Conservation (phyloP, 257 asterid species). For the Lantana camara region DNA sequence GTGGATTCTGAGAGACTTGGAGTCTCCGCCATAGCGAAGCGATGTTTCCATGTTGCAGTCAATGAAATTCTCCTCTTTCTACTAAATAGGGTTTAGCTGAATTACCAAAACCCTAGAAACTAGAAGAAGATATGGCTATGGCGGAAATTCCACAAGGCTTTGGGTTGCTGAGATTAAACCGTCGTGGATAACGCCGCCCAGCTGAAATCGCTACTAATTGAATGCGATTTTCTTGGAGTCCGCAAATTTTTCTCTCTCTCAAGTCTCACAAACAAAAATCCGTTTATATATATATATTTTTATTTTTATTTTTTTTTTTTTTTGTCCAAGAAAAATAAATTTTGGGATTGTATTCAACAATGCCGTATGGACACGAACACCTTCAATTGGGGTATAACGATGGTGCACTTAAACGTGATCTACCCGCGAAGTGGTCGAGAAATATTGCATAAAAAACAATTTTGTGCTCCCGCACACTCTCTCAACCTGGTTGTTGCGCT, state of each 20-base stretch:
- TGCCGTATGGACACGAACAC: no score
- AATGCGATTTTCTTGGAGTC: background rate
- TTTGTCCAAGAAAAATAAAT: no score
- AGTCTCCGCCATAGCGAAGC: constrained; percentile 68
- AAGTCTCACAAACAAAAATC: no score
- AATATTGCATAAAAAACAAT: no score
- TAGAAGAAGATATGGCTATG: constrained; percentile 31
- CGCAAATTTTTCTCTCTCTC: background rate
- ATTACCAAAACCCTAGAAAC: constrained; percentile 29
- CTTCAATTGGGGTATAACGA: no score
- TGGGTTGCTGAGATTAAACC: background rate
- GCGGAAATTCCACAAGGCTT: constrained; percentile 23
- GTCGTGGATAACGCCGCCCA: background rate
- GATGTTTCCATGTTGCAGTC: constrained; percentile 76
- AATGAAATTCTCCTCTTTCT: background rate
- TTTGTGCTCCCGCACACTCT: no score
- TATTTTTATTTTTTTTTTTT: no score
- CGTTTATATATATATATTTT: no score
- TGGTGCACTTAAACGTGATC: no score
- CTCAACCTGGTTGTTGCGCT: no score
- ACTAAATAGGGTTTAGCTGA: constrained; percentile 25
- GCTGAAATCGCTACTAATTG: background rate
- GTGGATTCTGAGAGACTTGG: constrained; percentile 71
- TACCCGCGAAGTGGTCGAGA: no score
- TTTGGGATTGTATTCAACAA: no score